Base-by-base conservation (phyloP, 2,329 filamentous ascomycete species). In the Botryotinia convoluta region DNA sequence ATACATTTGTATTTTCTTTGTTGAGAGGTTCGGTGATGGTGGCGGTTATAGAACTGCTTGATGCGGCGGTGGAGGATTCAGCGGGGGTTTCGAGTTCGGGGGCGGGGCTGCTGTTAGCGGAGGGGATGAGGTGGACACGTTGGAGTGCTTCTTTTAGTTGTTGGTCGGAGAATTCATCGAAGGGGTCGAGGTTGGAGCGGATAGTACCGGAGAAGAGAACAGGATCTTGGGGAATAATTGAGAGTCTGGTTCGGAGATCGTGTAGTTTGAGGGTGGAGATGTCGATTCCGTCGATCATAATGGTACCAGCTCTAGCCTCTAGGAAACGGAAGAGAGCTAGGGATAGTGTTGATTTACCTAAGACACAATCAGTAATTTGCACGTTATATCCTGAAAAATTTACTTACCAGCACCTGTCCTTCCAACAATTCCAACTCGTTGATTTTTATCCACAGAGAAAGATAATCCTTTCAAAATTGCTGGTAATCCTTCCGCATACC, bases 101-200 rank as follows among this genome's bases (percentile, higher is more conserved):
- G 2, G 29, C 32, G 4, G 72, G 69, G 0, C 64, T 74, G 26
- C 37, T 72, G 26, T 69, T 48, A 1, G 32, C 29, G 26, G 75
- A 76, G 8, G 75, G 75, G 6, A 98, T 93, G 16, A 98, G 88
- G 79, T 97, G 95, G 18, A 98, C 95, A n/a, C 94, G 90, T 73
- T 92, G 90, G 2, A 98, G 88, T 0, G 93, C 93, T 12, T 89
- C 90, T 81, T 95, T 97, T 61, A 98, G 92, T 77, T 97, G 88
- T 74, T 94, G 92, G 78, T 98, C 94, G 0, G 90, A 93, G 83
- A 95, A 97, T 44, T 92, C 83, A 26, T 90, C 87, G 81, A 98
- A 98, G 0, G 95, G 95, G 80, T 98, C 96, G 32, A 98, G 87
- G 80, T 98, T 98, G 81, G 87, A 93, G 75, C 95, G 90, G 74